Evolutionary conservation across 1,284 basidiomycete genomes (phyloP).

Genomic region (Amanita bisporigera): DNA sequence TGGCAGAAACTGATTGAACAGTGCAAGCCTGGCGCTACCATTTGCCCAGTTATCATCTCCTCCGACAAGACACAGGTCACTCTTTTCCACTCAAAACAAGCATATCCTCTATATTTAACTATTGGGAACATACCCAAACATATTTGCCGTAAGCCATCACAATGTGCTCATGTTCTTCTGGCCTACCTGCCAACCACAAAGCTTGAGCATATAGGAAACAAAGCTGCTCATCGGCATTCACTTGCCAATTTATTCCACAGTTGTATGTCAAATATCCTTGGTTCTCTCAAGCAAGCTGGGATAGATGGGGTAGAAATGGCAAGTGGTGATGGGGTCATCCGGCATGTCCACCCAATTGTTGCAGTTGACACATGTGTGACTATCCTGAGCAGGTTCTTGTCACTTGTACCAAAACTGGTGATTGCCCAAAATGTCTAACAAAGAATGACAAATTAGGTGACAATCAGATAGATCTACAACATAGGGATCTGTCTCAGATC

Average conservation of each 20-base stretch:
- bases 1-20: neutral
- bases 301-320: neutral
- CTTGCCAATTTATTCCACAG: neutral
- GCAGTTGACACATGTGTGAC: slow-evolving; percentile 25
- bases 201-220: neutral
- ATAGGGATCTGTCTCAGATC: slow-evolving; percentile 14
- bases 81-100: neutral
- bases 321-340: neutral
- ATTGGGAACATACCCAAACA: slow-evolving; percentile 9
- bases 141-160: slow-evolving; percentile 34
- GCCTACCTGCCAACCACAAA: neutral
- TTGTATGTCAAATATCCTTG: neutral
- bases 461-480: neutral
- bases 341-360: neutral
- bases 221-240: neutral
- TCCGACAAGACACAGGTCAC: slow-evolving; percentile 10
- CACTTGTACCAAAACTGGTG: slow-evolving; percentile 21
- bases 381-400: slow-evolving; percentile 36
- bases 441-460: neutral
- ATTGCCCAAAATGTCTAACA: slow-evolving; percentile 25
- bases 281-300: neutral
- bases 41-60: slow-evolving; percentile 16
- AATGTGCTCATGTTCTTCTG: neutral
- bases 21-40: neutral
- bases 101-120: slow-evolving; percentile 4